Base-by-base conservation (phyloP, 176 grass and related monocot genomes). In the Puya raimondii region DNA sequence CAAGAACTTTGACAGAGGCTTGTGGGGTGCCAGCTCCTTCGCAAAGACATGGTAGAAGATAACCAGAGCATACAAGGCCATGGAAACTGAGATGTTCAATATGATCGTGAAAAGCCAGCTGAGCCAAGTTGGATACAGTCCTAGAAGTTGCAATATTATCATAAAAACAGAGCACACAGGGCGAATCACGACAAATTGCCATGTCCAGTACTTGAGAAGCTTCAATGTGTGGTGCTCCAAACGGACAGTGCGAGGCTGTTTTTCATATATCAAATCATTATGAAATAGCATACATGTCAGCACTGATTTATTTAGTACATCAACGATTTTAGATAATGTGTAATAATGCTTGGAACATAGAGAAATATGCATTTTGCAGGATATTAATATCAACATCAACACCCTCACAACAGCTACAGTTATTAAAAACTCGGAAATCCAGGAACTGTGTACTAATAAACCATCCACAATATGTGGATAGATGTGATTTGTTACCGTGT, bases 141-240 rank as follows among this genome's bases (percentile, higher is more conserved):
- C 89, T 83, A 99, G 72, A 80, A 93, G 82, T 86, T 99, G 89
- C 77, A 99, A 75, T 16, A 77, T 56, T 79, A 93, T 93, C 79
- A 99, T 91, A 65, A 93, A 64, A 65, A 91, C 57, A 71, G 94
- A 90, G 76, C 86, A 90, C 23, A 93, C 70, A 54, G 94, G 89
- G 74, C 94, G 88, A 72, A 99, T 64, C 65, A 99, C 56, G 66
- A 99, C 94, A 90, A 99, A 99, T 80, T 99, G 94, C 94, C 94
- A 99, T 53, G 94, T 99, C 94, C 94, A 99, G 78, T 99, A 99
- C 68, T 99, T 99, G 63, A 99, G 81, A 74, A 89, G 85, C 75
- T 72, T 90, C 52, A 99, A 47, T 78, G 94, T 99, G n/a, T 85
- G 85, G 68, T 91, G 89, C 73, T 99, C 94, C 75, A 93, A 76